Evolutionary conservation across 2,329 filamentous ascomycete genomes (phyloP).

Genomic region (Cytospora leucostoma): DNA sequence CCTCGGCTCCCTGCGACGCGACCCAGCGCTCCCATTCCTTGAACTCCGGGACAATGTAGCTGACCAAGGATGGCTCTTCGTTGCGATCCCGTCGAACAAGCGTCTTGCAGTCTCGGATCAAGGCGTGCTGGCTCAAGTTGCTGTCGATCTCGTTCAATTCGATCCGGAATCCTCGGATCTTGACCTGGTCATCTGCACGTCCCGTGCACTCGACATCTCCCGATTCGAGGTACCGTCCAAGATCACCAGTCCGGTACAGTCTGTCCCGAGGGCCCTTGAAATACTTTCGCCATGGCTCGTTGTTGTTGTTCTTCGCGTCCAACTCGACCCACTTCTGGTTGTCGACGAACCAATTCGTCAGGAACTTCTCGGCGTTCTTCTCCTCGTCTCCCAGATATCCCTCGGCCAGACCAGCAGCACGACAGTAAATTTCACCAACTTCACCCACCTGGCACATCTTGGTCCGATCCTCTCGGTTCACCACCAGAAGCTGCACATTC

Average conservation of each 20-base stretch:
- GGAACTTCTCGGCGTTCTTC: constrained; percentile 69
- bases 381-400: constrained; percentile 50
- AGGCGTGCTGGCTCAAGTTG: constrained; percentile 70
- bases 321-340: constrained; percentile 67
- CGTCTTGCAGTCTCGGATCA: constrained; percentile 84
- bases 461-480: constrained; percentile 66
- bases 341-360: constrained; percentile 85
- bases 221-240: constrained; percentile 70
- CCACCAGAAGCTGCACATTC: constrained; percentile 84
- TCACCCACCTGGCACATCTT: constrained; percentile 79
- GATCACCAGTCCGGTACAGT: constrained; percentile 83
- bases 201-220: constrained; percentile 79
- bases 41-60: constrained; percentile 84
- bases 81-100: constrained; percentile 80
- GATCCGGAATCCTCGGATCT: constrained; percentile 93
- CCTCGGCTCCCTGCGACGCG: constrained; percentile 53
- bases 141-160: constrained; percentile 92
- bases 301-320: constrained; percentile 55
- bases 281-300: constrained; percentile 74
- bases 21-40: constrained; percentile 73
- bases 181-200: constrained; percentile 85
- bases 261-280: constrained; percentile 84
- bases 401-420: constrained; percentile 81
- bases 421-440: constrained; percentile 79
- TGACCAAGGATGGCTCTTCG: constrained; percentile 84